Evolutionary conservation across 345 rosid genomes (phyloP), one percentile per base, ranked within the genome.

Genomic region (Populus nigra): DNA sequence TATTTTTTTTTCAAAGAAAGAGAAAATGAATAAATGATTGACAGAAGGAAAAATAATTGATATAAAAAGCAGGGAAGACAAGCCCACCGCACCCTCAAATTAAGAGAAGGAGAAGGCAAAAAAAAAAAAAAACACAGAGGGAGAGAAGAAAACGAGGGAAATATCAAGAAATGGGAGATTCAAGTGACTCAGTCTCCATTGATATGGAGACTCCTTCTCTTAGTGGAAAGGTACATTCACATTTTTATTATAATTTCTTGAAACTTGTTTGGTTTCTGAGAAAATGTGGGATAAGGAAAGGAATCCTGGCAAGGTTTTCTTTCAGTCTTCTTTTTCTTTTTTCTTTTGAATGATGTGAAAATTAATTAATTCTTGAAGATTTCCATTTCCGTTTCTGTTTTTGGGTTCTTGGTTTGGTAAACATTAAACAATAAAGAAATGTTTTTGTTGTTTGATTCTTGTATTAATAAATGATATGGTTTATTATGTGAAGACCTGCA

Each of bases 141-240:
- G 72, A 67, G 49, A 69, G 76, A 65, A 39, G 10, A 20, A 31
- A 9, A 41, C 45, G 63, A 68, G 57, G 49, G 55, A 78, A 76
- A 15, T 71, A 69, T 53, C 62, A 77, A 69, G 39, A 49, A 78
- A 91, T 94, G 97, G 96, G 85, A 73, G 95, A 91, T 90, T 93
- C 97, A 63, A 93, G 93, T 88, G 97, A 86, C 87, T 91, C 96
- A 53, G 92, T 93, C 77, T 93, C 96, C 84, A 85, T 94, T 76
- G 96, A 91, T 69, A 87, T 93, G 91, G 97, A 93, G 66, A 86
- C 90, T 81, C 80, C 84, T 79, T 84, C 92, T 81, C 90, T 83
- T 35, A 83, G 89, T 70, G 91, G 90, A 73, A 91, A 93, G 98
- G 99, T 95, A 87, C 76, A 72, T 63, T 71, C 22, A 68, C 5